A percentile compares a stretch with the other conserved stretches of the same genome.
Evolutionary conservation across 306 rosid genomes (phyloP).

Genomic region (Cucumis cinereus): DNA sequence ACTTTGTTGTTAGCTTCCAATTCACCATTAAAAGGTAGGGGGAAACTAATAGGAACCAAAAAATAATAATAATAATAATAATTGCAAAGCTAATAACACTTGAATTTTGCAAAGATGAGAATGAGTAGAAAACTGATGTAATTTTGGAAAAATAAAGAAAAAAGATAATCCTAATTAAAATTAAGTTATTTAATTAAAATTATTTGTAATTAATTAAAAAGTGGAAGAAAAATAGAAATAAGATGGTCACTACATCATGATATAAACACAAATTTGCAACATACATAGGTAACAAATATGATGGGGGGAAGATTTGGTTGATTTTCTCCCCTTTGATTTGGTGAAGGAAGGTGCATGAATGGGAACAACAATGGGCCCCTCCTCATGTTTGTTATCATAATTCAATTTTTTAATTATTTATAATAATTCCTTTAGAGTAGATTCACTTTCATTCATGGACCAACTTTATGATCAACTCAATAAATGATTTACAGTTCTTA

Average conservation of each 20-base stretch:
- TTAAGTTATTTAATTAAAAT: too few relatives aligned
- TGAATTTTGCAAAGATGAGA: too few relatives aligned
- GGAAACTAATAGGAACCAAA: too few relatives aligned
- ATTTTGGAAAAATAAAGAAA: too few relatives aligned
- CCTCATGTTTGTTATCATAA: neutral
- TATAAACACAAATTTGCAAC: neutral
- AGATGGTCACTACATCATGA: neutral
- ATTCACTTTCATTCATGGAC: conserved; percentile 9
- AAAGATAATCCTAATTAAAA: too few relatives aligned
- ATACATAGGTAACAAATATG: conserved; percentile 1
- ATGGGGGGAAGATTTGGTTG: conserved; percentile 4
- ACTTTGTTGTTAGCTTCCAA: too few relatives aligned
- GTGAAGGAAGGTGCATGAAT: conserved; percentile 1
- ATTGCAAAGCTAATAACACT: too few relatives aligned
- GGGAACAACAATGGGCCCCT: neutral
- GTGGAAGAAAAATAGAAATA: neutral
- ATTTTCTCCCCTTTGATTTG: neutral
- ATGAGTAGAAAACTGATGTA: too few relatives aligned
- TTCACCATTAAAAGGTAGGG: too few relatives aligned
- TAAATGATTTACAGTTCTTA: conserved; percentile 52
- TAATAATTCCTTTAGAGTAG: neutral
- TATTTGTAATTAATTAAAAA: neutral
- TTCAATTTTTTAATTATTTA: neutral
- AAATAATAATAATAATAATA: too few relatives aligned
- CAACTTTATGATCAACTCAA: conserved; percentile 31